Evolutionary conservation across 2,329 filamentous ascomycete species (phyloP), one percentile per base, ranked within the genome.

Genomic region (Neofusicoccum sp.): DNA sequence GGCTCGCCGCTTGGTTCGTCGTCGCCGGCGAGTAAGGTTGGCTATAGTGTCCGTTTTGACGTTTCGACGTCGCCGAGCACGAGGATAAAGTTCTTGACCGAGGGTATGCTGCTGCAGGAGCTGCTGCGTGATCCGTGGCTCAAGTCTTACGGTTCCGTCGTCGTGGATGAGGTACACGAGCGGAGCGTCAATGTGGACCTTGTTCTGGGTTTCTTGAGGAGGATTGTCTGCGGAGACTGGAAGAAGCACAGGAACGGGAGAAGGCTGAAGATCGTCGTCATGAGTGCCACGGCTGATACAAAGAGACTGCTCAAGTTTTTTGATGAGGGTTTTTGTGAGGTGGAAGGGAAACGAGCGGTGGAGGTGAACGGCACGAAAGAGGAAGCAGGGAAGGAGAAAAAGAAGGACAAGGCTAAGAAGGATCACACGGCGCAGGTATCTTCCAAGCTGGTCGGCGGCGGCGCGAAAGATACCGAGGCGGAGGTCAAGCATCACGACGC

Each of bases 161-260:
- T 99, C 16, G 92, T 99, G 6, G 95, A 99, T 77, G 95, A 99
- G 76, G 95, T 99, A 11, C 95, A 99, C 79, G 95, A 99, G 79
- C 85, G 95, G 69, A 96, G 93, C 68, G 86, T 98, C 28, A 96
- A 98, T 73, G 94, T 97, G 6, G 95, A 99, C 78, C 79, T 99
- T 31, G 83, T 97, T 8, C 82, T 96, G 31, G 95, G 95, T 0
- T 98, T 99, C 67, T 74, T 99, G 66, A 91, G 91, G 72, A 89
- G 90, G 65, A 85, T 98, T 50, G 79, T 95, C 1, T 80, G 82
- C 0, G 81, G 84, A 2, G 82, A 87, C 62, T 63, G 61, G 61
- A 84, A 85, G 41, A 81, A 85, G 48, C 87, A 87, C 6, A 86
- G 90, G 4, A 87, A 89, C 6, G 90, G 90, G 4, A 80, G 89